Base-by-base conservation (phyloP, 2,329 filamentous ascomycete genomes). In the Aquanectria penicillioides region DNA sequence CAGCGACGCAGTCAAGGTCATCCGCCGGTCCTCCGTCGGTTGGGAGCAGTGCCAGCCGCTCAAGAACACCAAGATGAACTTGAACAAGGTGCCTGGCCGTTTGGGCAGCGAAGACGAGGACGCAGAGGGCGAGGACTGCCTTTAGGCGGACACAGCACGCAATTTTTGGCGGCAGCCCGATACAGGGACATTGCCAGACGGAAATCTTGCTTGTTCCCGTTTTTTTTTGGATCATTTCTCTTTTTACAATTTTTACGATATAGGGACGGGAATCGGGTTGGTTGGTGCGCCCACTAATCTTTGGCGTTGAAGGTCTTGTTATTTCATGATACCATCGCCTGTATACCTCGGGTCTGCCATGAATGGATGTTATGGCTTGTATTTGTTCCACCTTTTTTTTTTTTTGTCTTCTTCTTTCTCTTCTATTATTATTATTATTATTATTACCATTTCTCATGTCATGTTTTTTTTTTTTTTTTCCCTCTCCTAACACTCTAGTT, bases 21-120 rank as follows among this genome's bases (percentile, higher is more conserved):
- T 81, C 33, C 57, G 57, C 31, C 49, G 49, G 25, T 65, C 63
- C 2, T 52, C 26, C 2, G 40, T 23, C 7, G 71, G 69, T 5
- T 80, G 78, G 77, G 67, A 69, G 64, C 65, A 74, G 17, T 74
- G 72, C 52, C 71, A 73, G 26, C 67, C 69, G 13, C 60, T 79
- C 11, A 69, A 67, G 28, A 61, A 59, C 11, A 46, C 58, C 23
- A 61, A 60, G 13, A 51, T 46, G 3, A 59, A 61, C 31, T 34
- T 62, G 33, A 63, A 47, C n/a, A 54, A 58, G 18, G 17, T 61
- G 15, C 38, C 44, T 13, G 38, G 46, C 36, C 44, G 52, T 13
- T 6, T 7, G 26, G n/a, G 10, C 7, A 33, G 15, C 23, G n/a
- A 28, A 13, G 22, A 28, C 18, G 23, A 34, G n/a, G 40, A 44